These are phyloP conservation scores for Peronosclerospora sorghi DNA, from an alignment of 352 stramenopile species.

Conservation along the genomic window DNA sequence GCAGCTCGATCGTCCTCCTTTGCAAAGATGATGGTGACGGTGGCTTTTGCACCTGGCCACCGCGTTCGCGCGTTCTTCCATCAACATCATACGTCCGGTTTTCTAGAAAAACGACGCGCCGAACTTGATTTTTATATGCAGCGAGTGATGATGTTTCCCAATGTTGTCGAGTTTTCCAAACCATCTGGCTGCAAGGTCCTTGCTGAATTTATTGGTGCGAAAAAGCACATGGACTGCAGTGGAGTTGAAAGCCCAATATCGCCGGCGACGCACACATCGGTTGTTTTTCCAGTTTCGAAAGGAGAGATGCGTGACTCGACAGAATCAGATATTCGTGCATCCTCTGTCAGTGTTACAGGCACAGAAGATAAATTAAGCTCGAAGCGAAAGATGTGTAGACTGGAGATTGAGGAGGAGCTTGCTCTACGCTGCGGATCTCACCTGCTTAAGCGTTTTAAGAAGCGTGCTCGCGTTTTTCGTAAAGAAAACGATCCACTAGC, in stretches of 20 bases:
- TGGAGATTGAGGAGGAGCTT: conserved; percentile 64
- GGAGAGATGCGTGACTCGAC: conserved; percentile 16
- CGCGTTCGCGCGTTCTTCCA: conserved; percentile 65
- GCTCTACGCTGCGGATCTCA: conserved; percentile 32
- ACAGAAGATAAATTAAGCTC: conserved; percentile 15
- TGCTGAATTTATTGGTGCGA: conserved; percentile 48
- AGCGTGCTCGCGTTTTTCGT: conserved; percentile 46
- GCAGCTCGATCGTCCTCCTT: conserved; percentile 34
- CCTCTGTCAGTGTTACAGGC: conserved; percentile 7
- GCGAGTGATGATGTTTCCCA: conserved; percentile 65
- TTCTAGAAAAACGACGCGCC: conserved; percentile 63
- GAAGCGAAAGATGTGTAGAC: conserved; percentile 31
- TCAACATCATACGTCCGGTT: conserved; percentile 52
- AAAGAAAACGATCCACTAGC: conserved; percentile 56
- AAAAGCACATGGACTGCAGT: conserved; percentile 35
- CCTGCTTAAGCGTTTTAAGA: conserved; percentile 60
- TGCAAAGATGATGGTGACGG: conserved; percentile 77
- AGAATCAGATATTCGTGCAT: conserved; percentile 19
- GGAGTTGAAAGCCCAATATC: conserved; percentile 11
- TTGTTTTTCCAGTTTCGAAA: conserved; percentile 14
- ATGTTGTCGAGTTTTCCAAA: conserved; percentile 51
- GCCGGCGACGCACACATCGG: conserved; percentile 17
- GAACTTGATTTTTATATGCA: conserved; percentile 81
- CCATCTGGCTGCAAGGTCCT: conserved; percentile 41
- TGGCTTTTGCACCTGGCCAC: conserved; percentile 58